Evolutionary conservation across 1,284 basidiomycete species (phyloP), one percentile per base, ranked within the genome.

Genomic region (Ganoderma resinaceum): DNA sequence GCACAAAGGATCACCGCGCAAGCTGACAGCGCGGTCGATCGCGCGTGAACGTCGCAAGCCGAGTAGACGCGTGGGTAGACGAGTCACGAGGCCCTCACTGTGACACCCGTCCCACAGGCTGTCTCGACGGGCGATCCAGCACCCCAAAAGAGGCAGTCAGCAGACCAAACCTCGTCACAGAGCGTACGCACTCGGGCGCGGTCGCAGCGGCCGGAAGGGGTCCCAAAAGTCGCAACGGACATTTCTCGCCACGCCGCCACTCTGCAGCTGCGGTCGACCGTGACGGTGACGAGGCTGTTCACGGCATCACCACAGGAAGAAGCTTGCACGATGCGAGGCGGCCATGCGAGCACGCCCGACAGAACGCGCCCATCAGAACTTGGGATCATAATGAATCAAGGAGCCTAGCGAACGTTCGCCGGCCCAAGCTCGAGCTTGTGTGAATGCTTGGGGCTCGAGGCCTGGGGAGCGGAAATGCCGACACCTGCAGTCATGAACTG

Each of bases 101-200:
- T 55, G 29, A 55, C 31, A 31, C 16, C 8, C 53, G 18, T 31
- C 31, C 26, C 52, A 55, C 29, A 29, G 20, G 52, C 52, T 31
- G 53, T 20, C 26, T 16, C 14, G 26, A 23, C n/a, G 43, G 11
- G n/a, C 23, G n/a, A 52, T 52, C 46, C 6, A 55, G 52, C 6
- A 37, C 55, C 55, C 55, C 55, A 58, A 58, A 58, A 35, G 35
- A 33, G 55, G 35, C 20, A 35, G 55, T 58, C 55, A 58, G 55
- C 55, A 35, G 55, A 58, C 55, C 55, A 35, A 35, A 58, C 35
- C 55, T 8, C 33, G 29, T 37, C 31, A 33, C 55, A 37, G 3
- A 20, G 18, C 33, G 14, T 29, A 55, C 29, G 23, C 26, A 26
- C 46, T 52, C 11, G 26, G 3, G 12, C 14, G 23, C 46, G 0